Percentiles rank a stretch among this genome's conserved stretches.
These are phyloP conservation scores for Clarireedia paspali DNA, from an alignment of 2,329 filamentous ascomycete genomes.

Conservation along the genomic window DNA sequence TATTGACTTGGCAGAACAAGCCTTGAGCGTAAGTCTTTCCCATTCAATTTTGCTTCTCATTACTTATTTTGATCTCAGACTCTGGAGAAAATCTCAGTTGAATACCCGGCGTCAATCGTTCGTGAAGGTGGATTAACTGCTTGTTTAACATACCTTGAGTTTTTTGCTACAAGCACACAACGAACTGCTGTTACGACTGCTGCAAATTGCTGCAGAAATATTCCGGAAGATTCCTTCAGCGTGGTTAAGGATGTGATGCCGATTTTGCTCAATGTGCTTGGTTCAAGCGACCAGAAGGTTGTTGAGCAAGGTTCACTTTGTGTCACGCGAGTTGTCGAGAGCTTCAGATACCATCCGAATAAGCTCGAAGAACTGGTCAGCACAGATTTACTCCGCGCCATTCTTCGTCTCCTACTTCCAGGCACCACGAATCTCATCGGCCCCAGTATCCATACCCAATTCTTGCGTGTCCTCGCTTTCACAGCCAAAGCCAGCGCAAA, in stretches of 20 bases:
- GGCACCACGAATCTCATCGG: conserved; percentile 95
- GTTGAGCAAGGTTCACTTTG: conserved; percentile 95
- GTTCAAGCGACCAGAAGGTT: conserved; percentile 90
- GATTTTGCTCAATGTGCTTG: conserved; percentile 80
- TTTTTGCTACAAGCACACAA: conserved; percentile 95
- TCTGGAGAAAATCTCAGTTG: conserved; percentile 92
- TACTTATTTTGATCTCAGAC: conserved; percentile 42
- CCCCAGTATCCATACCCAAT: conserved; percentile 91
- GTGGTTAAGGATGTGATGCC: conserved; percentile 96
- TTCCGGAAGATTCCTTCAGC: conserved; percentile 85
- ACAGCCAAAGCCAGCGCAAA: conserved; percentile 82
- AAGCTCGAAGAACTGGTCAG: conserved; percentile 92
- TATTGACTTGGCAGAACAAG: conserved; percentile 95
- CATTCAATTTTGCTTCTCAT: neutral
- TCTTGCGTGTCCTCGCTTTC: conserved; percentile 84
- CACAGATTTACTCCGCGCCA: conserved; percentile 73
- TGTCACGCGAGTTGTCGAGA: conserved; percentile 92
- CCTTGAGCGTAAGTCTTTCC: conserved; percentile 59
- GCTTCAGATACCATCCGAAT: conserved; percentile 80
- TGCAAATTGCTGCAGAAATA: conserved; percentile 96
- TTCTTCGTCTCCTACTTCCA: conserved; percentile 80
- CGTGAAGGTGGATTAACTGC: conserved; percentile 91
- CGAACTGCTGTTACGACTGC: conserved; percentile 94
- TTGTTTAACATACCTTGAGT: conserved; percentile 93
- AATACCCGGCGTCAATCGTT: conserved; percentile 92